Evolutionary conservation across 306 rosid genomes (phyloP).

Genomic region (Pterocarpus santalinus): DNA sequence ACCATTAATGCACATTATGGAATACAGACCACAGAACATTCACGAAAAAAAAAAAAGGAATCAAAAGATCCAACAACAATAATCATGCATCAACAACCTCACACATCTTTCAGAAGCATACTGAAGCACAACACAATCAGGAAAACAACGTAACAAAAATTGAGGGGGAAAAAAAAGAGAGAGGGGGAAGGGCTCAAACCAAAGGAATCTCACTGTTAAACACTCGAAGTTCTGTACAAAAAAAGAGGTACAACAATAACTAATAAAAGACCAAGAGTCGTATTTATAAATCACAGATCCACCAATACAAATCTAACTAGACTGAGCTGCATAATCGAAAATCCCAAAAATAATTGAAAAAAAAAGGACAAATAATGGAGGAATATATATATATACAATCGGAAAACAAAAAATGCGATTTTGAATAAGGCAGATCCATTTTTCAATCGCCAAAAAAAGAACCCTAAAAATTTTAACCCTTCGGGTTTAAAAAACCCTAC

Average conservation of each 20-base stretch:
- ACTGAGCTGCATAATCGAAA: background rate
- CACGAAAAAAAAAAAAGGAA: background rate
- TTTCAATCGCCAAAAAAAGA: background rate
- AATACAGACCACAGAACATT: background rate
- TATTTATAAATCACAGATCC: conserved; percentile 17
- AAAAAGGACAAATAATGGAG: background rate
- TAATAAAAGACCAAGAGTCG: background rate
- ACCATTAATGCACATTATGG: background rate
- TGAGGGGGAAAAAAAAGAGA: no score
- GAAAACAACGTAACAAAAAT: no score
- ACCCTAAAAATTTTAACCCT: background rate
- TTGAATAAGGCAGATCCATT: background rate
- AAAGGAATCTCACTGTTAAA: conserved; percentile 3
- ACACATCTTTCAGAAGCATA: background rate
- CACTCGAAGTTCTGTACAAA: background rate
- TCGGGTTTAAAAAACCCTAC: background rate
- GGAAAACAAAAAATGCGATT: background rate
- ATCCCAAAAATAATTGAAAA: background rate
- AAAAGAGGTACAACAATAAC: background rate
- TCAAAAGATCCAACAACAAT: background rate
- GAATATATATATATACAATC: no score
- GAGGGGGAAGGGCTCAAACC: background rate
- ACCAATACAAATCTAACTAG: background rate
- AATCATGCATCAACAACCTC: conserved; percentile 3
- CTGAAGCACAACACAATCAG: background rate